These are phyloP conservation scores for Afroboletus lepidellus DNA, from an alignment of 1,284 basidiomycete genomes.

Conservation along the genomic window DNA sequence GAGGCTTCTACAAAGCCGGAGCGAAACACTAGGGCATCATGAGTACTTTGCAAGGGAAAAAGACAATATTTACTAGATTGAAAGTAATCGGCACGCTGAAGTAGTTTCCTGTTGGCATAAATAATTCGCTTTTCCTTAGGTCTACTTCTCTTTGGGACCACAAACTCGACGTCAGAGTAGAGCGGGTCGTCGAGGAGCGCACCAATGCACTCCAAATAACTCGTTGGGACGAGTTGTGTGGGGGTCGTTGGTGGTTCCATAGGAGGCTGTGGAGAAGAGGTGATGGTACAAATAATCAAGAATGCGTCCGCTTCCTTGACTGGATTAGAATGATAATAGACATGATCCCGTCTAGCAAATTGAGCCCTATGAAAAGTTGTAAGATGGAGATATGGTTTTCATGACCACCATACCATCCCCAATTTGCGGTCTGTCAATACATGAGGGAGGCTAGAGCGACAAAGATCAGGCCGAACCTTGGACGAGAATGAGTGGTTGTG, in stretches of 20 bases:
- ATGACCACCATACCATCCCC: conserved; percentile 64
- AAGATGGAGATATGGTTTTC: conserved; percentile 1
- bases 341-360: conserved; percentile 73
- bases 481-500: conserved; percentile 81
- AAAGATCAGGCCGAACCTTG: conserved; percentile 45
- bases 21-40: conserved; percentile 54
- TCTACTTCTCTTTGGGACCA: conserved; percentile 54
- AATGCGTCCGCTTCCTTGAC: conserved; percentile 66
- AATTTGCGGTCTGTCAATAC: conserved; percentile 67
- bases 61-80: conserved; percentile 49
- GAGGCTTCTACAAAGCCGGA: conserved; percentile 64
- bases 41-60: background rate
- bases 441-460: conserved; percentile 9
- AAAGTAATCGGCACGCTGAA: conserved; percentile 78
- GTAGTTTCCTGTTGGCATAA: conserved; percentile 65
- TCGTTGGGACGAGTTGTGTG: conserved; percentile 57
- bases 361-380: conserved; percentile 56
- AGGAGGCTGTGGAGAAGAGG: conserved; percentile 62
- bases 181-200: conserved; percentile 74
- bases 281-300: conserved; percentile 77
- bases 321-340: conserved; percentile 61
- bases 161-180: conserved; percentile 82
- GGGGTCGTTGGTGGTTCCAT: conserved; percentile 43
- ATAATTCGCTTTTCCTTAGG: conserved; percentile 46
- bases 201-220: conserved; percentile 68